Base-by-base conservation (phyloP, 2,329 filamentous ascomycete genomes). In the Penicillium sp. region DNA sequence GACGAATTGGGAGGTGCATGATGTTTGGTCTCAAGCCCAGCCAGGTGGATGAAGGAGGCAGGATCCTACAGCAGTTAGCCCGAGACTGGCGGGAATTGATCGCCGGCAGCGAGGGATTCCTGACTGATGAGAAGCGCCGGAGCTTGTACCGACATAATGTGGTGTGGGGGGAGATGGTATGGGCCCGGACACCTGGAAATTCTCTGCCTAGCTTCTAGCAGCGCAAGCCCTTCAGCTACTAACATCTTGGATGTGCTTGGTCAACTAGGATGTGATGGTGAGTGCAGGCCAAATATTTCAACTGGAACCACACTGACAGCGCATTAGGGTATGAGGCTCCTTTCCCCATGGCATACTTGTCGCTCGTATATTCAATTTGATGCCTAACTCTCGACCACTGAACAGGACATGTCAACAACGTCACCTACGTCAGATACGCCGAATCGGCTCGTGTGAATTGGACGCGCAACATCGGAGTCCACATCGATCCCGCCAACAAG, bases 101-200 rank as follows among this genome's bases (percentile, higher is more conserved):
- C 19, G 85, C 83, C 0, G 86, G 86, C 1, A 81, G 80, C 41
- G 84, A 91, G 56, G 87, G 87, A 0, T 94, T 81, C 61, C 64
- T 93, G 48, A 86, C 82, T 0, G 76, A 73, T 8, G 71, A 75
- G 43, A 74, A 77, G 51, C 73, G 80, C 35, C 78, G 75, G 31
- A 79, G 86, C 0, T 59, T 91, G 21, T 78, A 80, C 48, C 71
- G 75, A 37, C 81, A 87, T 44, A 73, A 76, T 49, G 83, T 94
- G 16, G 81, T 80, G 0, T 94, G 87, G 87, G 89, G 88, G 19
- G 88, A 95, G 63, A 87, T 89, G 84, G 86, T 87, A 68, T 65
- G 70, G n/a, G n/a, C n/a, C n/a, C n/a, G n/a, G n/a, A n/a, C n/a
- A n/a, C n/a, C n/a, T n/a, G n/a, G n/a, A n/a, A n/a, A n/a, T n/a